phyloP scores from a whole-genome alignment of 2,329 filamentous ascomycete genomes.

The Blastomyces gilchristii region DNA sequence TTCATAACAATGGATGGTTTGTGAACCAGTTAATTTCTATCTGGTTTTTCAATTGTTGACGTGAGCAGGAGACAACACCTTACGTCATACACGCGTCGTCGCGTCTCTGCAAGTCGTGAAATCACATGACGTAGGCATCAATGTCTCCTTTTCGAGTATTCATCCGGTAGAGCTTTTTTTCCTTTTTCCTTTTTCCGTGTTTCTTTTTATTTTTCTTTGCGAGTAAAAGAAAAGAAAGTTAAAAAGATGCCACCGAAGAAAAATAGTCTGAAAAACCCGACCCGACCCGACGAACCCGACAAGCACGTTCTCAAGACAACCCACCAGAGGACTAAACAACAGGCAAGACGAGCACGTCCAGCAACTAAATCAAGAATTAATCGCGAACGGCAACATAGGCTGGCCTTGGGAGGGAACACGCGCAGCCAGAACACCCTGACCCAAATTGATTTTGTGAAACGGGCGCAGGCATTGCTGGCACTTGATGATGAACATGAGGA shows the following conservation, averaged over 20 bases:
- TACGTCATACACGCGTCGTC: conserved; percentile 8
- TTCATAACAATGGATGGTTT: too few relatives aligned
- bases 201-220: background rate
- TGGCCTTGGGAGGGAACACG: conserved; percentile 14
- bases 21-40: too few relatives aligned
- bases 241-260: background rate
- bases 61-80: background rate
- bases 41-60: background rate
- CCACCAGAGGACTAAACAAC: background rate
- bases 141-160: too few relatives aligned
- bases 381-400: conserved; percentile 11
- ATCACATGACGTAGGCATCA: conserved; percentile 5
- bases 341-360: background rate
- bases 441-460: conserved; percentile 32
- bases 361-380: background rate
- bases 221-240: background rate
- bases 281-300: background rate
- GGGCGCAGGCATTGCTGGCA: conserved; percentile 23
- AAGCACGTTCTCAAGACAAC: background rate
- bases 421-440: conserved; percentile 32
- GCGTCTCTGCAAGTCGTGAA: background rate
- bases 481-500: conserved; percentile 21
- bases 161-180: too few relatives aligned
- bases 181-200: background rate
- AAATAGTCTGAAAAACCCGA: background rate